These are phyloP conservation scores for Pseudogymnoascus sp. DNA, from an alignment of 2,329 filamentous ascomycete genomes.

Conservation along the genomic window DNA sequence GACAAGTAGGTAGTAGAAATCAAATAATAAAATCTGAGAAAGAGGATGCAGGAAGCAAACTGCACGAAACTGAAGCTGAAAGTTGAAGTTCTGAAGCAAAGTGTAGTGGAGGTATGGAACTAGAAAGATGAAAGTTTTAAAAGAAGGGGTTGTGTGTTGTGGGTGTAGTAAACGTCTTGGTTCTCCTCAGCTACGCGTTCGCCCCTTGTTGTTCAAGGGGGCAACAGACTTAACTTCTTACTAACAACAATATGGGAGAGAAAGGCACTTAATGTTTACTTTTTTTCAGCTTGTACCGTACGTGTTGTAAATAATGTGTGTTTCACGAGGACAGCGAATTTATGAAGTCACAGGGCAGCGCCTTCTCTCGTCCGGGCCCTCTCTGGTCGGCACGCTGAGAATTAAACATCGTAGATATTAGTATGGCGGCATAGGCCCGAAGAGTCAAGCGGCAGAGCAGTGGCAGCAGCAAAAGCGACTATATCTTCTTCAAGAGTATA, in stretches of 20 bases:
- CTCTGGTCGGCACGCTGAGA: background rate
- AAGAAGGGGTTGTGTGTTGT: background rate
- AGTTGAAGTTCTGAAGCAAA: background rate
- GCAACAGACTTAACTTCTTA: background rate
- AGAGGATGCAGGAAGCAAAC: background rate
- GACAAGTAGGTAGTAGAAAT: background rate
- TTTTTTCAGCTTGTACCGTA: background rate
- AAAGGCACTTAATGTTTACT: background rate
- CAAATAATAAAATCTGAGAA: background rate
- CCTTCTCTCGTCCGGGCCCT: background rate
- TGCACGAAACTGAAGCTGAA: background rate
- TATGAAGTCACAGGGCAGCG: background rate
- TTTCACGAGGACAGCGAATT: background rate
- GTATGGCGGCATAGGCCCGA: background rate
- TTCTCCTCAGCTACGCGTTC: background rate
- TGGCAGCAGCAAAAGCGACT: background rate
- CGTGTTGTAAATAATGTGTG: background rate
- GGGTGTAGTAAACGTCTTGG: background rate
- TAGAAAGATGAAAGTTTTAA: background rate
- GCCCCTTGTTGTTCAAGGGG: background rate
- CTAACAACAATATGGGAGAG: background rate
- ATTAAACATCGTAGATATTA: background rate
- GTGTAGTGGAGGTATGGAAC: background rate
- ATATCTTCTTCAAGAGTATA: background rate
- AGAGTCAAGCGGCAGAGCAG: background rate